Evolutionary conservation across 2,329 filamentous ascomycete genomes (phyloP), one percentile per base, ranked within the genome.

Genomic region (Dactylellina sp.): DNA sequence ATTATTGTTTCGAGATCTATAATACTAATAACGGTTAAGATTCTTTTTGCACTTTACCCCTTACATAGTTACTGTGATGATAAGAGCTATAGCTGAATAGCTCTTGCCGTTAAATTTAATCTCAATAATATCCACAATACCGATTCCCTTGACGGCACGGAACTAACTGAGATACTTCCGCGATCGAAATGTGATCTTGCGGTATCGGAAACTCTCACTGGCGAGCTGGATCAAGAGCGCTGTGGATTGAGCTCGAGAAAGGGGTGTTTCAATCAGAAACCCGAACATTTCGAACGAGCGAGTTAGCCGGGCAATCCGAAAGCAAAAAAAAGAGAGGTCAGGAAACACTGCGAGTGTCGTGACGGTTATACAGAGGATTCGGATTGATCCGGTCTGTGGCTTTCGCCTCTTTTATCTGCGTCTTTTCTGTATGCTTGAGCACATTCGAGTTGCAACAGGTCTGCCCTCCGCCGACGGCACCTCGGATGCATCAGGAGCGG

Each of bases 1-100:
- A 40, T 46, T 53, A 46, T 39, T 60, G 63, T 68, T 60, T 60
- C 53, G 55, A 53, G 63, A 59, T 68, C 35, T 53, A 59, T 66
- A 59, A 7, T 49, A 37, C 57, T 20, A 44, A 59, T 57, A 59
- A 7, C 39, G 35, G 14, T 64, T 47, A 47, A 24, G 9, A 16
- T 44, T 60, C 37, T 53, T 42, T 42, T 37, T 24, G 11, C n/a
- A n/a, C n/a, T n/a, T n/a, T n/a, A n/a, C n/a, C n/a, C n/a, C n/a
- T n/a, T n/a, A n/a, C n/a, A n/a, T n/a, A n/a, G n/a, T n/a, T n/a
- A n/a, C n/a, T n/a, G 20, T 52, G 37, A 62, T 22, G 55, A 68
- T 68, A 68, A 68, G 53, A 28, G 16, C 28, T 32, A 47, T 65
- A 40, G 22, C 49, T 35, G 22, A 56, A 56, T 68, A 32, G 52